A percentile compares a stretch with the other conserved stretches of the same genome.
Conservation (phyloP, 1,284 basidiomycete species). For the Trichosporon sp. region DNA sequence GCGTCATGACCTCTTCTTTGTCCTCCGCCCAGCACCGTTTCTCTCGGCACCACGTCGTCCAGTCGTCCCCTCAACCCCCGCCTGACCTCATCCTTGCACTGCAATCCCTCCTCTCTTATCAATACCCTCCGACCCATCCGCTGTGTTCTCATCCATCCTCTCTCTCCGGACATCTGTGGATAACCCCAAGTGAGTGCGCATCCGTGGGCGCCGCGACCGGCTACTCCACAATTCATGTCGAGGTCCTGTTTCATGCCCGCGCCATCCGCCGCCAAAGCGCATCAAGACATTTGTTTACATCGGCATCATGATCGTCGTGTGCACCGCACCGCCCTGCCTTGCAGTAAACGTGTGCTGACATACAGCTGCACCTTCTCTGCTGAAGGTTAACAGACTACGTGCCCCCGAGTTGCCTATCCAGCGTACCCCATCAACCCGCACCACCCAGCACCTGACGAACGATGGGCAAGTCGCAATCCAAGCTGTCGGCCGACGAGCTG, state of each 20-base stretch:
- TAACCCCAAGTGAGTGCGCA: not conserved
- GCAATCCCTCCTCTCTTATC: not conserved
- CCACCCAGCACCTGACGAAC: not conserved
- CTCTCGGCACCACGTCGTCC: conserved; percentile 4
- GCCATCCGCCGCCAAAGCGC: not conserved
- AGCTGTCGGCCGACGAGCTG: conserved; percentile 91
- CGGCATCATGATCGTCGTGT: not conserved
- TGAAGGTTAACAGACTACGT: not conserved
- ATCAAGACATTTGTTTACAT: not conserved
- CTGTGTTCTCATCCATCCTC: not conserved
- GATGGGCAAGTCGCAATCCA: conserved; percentile 95
- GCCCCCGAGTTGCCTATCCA: not conserved
- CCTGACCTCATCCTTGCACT: not conserved
- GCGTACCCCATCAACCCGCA: not conserved
- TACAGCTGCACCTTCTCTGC: not conserved
- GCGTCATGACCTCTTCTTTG: conserved; percentile 2
- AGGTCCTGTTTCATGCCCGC: not conserved
- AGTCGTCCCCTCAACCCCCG: not conserved
- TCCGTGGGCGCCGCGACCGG: not conserved
- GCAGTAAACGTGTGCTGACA: not conserved
- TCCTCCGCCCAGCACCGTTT: not conserved
- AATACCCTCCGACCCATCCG: not conserved
- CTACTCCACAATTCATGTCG: not conserved
- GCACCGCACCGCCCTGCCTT: not conserved
- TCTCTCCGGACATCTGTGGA: not conserved